Percentiles rank a stretch among this genome's conserved stretches.
Conservation (phyloP, 176 grass and related monocot genomes). For the Bonia amplexicaulis region DNA sequence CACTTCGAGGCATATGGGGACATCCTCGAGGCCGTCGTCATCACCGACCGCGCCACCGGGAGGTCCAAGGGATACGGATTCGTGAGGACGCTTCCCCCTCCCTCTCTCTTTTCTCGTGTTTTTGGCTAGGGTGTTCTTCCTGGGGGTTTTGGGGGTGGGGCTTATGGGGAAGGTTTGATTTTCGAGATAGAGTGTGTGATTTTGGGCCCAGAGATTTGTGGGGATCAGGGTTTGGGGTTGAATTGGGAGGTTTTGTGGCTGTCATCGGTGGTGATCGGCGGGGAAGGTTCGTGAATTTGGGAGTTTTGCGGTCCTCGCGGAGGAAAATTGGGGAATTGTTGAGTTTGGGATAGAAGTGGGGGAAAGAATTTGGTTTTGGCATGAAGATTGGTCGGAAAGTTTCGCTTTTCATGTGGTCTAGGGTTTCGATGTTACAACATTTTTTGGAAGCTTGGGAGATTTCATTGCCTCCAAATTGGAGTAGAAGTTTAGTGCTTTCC, state of each 20-base stretch:
- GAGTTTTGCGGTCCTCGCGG: not conserved
- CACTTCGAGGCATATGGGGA: conserved; percentile 57
- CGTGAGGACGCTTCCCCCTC: conserved; percentile 32
- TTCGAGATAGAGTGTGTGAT: not conserved
- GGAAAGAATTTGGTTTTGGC: not conserved
- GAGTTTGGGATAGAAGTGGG: not conserved
- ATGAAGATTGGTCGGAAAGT: too few species aligned
- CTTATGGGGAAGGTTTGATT: not conserved
- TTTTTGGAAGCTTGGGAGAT: not conserved
- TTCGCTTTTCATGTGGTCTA: not conserved
- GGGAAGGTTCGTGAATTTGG: not conserved
- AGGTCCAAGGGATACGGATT: conserved; percentile 74
- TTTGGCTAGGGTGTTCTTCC: not conserved
- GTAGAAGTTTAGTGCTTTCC: not conserved
- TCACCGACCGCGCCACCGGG: conserved; percentile 58
- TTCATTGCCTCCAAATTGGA: not conserved
- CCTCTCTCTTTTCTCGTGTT: not conserved
- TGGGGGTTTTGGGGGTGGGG: not conserved
- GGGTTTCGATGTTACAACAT: not conserved
- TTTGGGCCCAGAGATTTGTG: not conserved
- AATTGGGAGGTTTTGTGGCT: conserved; percentile 27
- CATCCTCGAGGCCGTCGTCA: conserved; percentile 73
- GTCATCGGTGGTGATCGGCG: not conserved
- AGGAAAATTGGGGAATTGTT: not conserved
- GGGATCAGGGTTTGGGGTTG: not conserved